Evolutionary conservation across 1,284 basidiomycete species (phyloP).

Genomic region (Acaromyces ingoldii): DNA sequence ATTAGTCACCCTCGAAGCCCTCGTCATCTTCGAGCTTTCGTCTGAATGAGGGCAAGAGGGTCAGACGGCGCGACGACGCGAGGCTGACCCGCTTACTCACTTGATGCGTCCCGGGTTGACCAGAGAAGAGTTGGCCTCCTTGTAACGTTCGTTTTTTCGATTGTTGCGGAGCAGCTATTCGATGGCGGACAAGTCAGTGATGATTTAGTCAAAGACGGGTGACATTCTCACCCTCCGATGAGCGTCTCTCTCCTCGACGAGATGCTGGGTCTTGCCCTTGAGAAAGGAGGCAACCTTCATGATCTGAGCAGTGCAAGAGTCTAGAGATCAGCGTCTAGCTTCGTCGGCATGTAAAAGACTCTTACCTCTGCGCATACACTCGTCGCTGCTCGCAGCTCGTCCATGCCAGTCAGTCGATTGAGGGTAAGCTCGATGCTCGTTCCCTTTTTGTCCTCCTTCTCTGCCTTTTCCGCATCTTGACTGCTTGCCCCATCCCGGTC

Average conservation of each 20-base stretch:
- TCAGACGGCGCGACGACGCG: no score
- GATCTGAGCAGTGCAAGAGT: no score
- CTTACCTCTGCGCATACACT: neutral
- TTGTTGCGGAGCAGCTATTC: constrained; percentile 1
- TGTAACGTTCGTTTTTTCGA: constrained; percentile 3
- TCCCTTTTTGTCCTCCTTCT: neutral
- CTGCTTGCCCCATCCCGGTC: no score
- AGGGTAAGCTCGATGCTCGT: neutral
- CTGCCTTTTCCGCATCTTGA: neutral
- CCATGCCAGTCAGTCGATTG: neutral
- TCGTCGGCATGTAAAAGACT: no score
- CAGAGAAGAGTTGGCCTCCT: neutral
- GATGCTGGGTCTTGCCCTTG: neutral
- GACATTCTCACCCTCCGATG: no score
- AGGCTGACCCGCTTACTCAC: no score
- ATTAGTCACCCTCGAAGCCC: constrained; percentile 3
- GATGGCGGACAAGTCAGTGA: no score
- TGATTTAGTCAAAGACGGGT: no score
- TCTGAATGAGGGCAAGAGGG: no score
- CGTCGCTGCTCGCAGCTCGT: neutral
- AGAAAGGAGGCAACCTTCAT: neutral
- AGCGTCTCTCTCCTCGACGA: neutral
- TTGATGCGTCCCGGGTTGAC: constrained; percentile 4
- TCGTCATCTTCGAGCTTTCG: constrained; percentile 2
- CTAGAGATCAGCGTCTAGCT: no score